Base-by-base conservation (phyloP, 176 grass and related monocot species). In the Tillandsia fasciculata region DNA sequence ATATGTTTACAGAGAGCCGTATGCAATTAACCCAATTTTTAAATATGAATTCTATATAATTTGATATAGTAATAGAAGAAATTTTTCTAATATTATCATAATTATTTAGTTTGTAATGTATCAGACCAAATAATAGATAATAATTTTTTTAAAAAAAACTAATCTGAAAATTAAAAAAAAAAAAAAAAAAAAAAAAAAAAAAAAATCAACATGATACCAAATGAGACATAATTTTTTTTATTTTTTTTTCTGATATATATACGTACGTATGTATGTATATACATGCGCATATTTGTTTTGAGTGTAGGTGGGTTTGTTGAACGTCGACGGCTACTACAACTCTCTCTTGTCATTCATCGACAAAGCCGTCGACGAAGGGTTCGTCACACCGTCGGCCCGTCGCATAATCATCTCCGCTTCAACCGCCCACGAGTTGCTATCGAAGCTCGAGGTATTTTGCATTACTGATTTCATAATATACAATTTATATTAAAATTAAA, bases 301-400 rank as follows among this genome's bases (percentile, higher is more conserved):
- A 0, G 12, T 11, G 26, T 22, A 83, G 77, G 82, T 85, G 12
- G 88, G 88, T 7, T 64, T 91, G 53, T 59, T 91, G 29, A 91
- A 91, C 65, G 88, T 91, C 0, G 88, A 91, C 64, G 84, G 84
- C 10, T 90, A 81, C 83, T 91, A 91, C 77, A 75, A 91, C 63
- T 81, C 88, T 64, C 67, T 91, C 11, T 72, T 91, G 11, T 28
- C 64, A 14, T 84, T 91, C 74, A 66, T 91, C 24, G 88, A 91
- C 72, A 78, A 51, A 65, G 84, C 87, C 2, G 80, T 91, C 2
- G 13, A 81, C 0, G 84, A 91, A 49, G 88, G 88, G n/a, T 91
- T 87, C 80, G 13, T 91, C 70, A 65, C 75, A 1, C 77, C 84
- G 20, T 50, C 66, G 24, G 88, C 81, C 0, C 63, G 84, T 2